phyloP scores from a whole-genome alignment of 2,329 filamentous ascomycete species.

The Colletotrichum graminicola region DNA sequence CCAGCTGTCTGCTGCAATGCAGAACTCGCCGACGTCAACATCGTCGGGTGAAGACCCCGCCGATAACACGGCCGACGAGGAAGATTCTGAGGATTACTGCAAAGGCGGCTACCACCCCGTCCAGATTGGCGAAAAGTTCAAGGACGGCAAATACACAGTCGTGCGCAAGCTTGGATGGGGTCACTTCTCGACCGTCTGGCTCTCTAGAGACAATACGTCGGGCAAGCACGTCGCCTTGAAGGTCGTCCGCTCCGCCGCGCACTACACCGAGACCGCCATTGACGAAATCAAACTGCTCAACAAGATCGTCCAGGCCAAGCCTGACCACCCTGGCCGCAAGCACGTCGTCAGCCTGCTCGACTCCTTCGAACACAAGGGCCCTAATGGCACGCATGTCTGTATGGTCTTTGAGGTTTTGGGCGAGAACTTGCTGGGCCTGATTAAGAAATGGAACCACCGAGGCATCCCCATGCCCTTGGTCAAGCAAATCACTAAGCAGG shows the following conservation, averaged over 20 bases:
- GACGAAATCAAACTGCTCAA: conserved; percentile 99
- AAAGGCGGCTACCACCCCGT: conserved; percentile 99
- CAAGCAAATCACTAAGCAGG: conserved; percentile 99
- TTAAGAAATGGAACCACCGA: conserved; percentile 98
- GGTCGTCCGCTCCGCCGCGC: conserved; percentile 95
- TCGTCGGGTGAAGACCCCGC: conserved; percentile 85
- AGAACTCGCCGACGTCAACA: conserved; percentile 81
- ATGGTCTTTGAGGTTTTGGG: conserved; percentile 99
- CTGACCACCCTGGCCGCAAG: conserved; percentile 90
- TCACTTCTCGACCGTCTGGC: conserved; percentile 97
- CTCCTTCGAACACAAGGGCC: conserved; percentile 97
- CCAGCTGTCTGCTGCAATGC: conserved; percentile 66
- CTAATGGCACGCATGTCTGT: conserved; percentile 95
- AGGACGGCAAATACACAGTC: conserved; percentile 95
- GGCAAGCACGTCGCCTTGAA: conserved; percentile 97
- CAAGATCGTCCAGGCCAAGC: conserved; percentile 95
- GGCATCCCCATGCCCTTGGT: conserved; percentile 97
- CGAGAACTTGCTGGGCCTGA: conserved; percentile 92
- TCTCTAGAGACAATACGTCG: conserved; percentile 84
- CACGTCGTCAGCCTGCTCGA: conserved; percentile 97
- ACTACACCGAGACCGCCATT: conserved; percentile 98
- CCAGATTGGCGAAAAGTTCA: conserved; percentile 94
- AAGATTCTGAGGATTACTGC: conserved; percentile 99
- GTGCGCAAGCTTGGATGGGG: conserved; percentile 98
- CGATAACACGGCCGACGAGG: conserved; percentile 96